Conservation (phyloP, 1,139 yeast genomes). For the Meyerozyma smithsonii region DNA sequence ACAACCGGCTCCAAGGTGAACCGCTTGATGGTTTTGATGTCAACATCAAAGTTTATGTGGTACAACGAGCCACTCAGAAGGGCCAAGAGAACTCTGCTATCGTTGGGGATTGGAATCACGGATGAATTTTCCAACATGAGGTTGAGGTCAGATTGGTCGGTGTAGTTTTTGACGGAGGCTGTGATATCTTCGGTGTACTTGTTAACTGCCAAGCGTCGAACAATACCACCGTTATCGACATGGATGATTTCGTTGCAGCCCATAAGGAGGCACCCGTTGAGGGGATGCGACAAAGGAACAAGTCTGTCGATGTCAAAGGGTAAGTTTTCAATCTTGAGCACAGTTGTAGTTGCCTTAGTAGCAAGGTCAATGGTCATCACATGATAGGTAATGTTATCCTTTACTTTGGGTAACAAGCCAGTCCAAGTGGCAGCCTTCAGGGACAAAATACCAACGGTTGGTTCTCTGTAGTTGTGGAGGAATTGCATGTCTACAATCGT, state of each 20-base stretch:
- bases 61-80: slow-evolving; percentile 49
- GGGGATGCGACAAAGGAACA: slow-evolving; percentile 59
- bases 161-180: slow-evolving; percentile 40
- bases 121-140: slow-evolving; percentile 56
- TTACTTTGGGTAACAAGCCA: slow-evolving; percentile 55
- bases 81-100: slow-evolving; percentile 50
- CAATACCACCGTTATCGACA: slow-evolving; percentile 77
- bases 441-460: slow-evolving; percentile 72
- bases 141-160: slow-evolving; percentile 50
- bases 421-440: slow-evolving; percentile 71
- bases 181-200: slow-evolving; percentile 49
- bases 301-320: slow-evolving; percentile 73
- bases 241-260: slow-evolving; percentile 80
- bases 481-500: slow-evolving; percentile 63
- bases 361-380: slow-evolving; percentile 63
- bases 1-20: slow-evolving; percentile 28
- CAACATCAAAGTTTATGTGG: slow-evolving; percentile 48
- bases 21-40: slow-evolving; percentile 41
- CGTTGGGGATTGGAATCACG: slow-evolving; percentile 42
- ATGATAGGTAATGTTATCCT: slow-evolving; percentile 60
- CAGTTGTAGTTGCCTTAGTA: slow-evolving; percentile 62
- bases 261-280: slow-evolving; percentile 66
- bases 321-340: slow-evolving; percentile 56
- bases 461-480: slow-evolving; percentile 68
- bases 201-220: slow-evolving; percentile 65